Conservation (phyloP, 1,139 yeast genomes). For the Scheffersomyces lignicola region DNA sequence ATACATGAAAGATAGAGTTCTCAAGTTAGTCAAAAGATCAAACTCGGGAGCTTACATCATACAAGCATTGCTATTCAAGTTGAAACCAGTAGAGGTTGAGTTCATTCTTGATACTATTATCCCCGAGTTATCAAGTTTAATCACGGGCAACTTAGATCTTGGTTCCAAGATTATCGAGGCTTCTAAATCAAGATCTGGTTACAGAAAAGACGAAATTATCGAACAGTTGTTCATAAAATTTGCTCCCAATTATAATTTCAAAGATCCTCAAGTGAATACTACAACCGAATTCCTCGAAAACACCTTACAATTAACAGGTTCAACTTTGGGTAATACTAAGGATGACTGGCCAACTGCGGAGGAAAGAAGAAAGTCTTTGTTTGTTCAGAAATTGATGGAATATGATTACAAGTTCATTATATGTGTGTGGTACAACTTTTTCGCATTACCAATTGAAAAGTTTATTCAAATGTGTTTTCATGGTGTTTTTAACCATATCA, state of each 20-base stretch:
- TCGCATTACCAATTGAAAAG: conserved; percentile 58
- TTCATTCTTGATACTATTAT: conserved; percentile 67
- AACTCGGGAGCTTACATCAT: conserved; percentile 83
- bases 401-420: conserved; percentile 62
- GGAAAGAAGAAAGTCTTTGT: conserved; percentile 77
- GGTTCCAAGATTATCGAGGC: conserved; percentile 71
- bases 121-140: conserved; percentile 62
- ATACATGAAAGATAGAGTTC: conserved; percentile 73
- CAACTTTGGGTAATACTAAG: conserved; percentile 77
- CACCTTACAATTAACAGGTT: conserved; percentile 59
- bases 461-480: conserved; percentile 75
- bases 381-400: conserved; percentile 68
- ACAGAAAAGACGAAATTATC: conserved; percentile 65
- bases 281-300: conserved; percentile 61
- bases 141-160: conserved; percentile 66
- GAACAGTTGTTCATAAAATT: conserved; percentile 59
- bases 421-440: conserved; percentile 59
- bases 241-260: conserved; percentile 46
- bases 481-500: conserved; percentile 86
- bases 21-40: conserved; percentile 73
- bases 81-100: conserved; percentile 59
- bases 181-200: conserved; percentile 57
- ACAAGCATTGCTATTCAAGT: conserved; percentile 62
- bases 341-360: conserved; percentile 94
- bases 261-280: conserved; percentile 38